Evolutionary conservation across 192 early-diverging fungal genomes (phyloP), one percentile per base, ranked within the genome.

Genomic region (Phycomyces nitens): DNA sequence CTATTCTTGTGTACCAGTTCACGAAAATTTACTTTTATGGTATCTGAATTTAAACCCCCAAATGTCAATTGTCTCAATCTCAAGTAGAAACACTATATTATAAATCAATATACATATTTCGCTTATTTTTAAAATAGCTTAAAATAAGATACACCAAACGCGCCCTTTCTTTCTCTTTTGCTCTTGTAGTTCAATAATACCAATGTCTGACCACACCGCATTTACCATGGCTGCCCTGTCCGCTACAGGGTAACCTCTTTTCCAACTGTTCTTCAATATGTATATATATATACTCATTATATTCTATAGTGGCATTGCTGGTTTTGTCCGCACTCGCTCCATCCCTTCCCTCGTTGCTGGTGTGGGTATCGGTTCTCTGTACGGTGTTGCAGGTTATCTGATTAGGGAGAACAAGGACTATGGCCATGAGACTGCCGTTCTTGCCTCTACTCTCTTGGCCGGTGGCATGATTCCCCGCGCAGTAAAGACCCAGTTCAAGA

Each of bases 391-490:
- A 12, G 76, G 69, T 15, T 72, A 68, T 44, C 40, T 76, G 11
- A 73, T 79, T 12, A 56, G 76, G 49, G 42, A 73, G 22, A 76
- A 79, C 52, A 53, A 51, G 26, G 59, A 73, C 26, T 79, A 79
- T 68, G 77, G 77, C 23, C 64, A 76, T 44, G 77, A 79, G 61
- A 73, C 70, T 24, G 74, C 77, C 43, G 56, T 69, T 29, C 67
- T 58, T 54, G 77, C 77, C 38, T 76, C 77, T 3, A 56, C 55
- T 40, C 12, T 76, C 2, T 62, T 79, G 18, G 75, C 71, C 5
- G 65, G 68, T 27, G 24, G 62, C 43, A 74, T 71, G 68, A 51
- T 73, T 56, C 77, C 77, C 16, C 67, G 77, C 49, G 66, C 75
- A 10, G 55, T 79, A 6, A 66, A 65, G 14, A 71, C 56, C 12